Conservation (phyloP, 192 early-diverging fungal species). For the Pilaira anomala region DNA sequence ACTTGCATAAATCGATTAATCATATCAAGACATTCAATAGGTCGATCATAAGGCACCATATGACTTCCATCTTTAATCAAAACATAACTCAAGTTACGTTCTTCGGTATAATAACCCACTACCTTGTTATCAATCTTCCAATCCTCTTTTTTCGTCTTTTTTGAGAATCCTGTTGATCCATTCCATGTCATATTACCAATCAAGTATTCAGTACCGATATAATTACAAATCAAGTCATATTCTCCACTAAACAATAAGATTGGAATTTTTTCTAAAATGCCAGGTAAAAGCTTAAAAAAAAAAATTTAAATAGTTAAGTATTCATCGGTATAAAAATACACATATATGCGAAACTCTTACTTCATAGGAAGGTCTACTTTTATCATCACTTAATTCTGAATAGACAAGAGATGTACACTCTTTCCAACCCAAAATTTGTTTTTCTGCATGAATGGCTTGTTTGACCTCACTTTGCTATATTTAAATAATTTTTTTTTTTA, state of each 20-base stretch:
- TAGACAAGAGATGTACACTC: constrained; percentile 61
- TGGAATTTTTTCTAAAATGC: constrained; percentile 49
- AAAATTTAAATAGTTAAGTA: no score
- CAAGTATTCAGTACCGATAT: constrained; percentile 63
- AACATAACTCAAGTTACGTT: constrained; percentile 73
- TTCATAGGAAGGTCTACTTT: constrained; percentile 51
- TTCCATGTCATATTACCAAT: constrained; percentile 68
- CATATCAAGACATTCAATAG: constrained; percentile 75
- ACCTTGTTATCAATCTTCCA: constrained; percentile 50
- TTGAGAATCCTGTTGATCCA: constrained; percentile 51
- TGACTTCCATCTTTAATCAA: constrained; percentile 82
- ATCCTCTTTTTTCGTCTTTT: constrained; percentile 34
- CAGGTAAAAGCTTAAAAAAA: constrained; percentile 55
- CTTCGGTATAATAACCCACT: constrained; percentile 43
- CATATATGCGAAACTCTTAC: constrained; percentile 37
- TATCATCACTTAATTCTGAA: constrained; percentile 42
- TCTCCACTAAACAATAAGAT: constrained; percentile 69
- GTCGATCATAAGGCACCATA: constrained; percentile 90
- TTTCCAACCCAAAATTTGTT: constrained; percentile 44
- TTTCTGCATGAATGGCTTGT: constrained; percentile 52
- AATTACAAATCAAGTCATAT: constrained; percentile 80
- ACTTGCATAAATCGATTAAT: constrained; percentile 81
- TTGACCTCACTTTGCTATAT: constrained; percentile 53
- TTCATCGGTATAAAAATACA: neutral
- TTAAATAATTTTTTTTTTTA: neutral